A percentile compares a stretch with the other conserved stretches of the same genome.
Conservation (phyloP, 108 stramenopile species). For the Cyclotella distinguenda region DNA sequence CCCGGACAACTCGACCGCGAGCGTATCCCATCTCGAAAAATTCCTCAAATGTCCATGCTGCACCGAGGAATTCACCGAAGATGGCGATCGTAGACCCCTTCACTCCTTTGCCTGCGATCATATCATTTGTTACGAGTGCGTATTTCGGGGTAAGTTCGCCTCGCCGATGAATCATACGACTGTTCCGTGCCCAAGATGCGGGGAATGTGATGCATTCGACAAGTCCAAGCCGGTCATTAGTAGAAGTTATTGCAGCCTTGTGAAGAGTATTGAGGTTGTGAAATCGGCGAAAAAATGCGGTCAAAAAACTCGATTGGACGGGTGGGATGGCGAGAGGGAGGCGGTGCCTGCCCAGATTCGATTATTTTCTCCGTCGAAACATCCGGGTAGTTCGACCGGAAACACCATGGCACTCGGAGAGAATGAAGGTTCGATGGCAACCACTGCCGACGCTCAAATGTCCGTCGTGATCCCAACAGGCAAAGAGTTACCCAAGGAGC, state of each 20-base stretch:
- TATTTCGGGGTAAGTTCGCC: neutral
- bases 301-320: neutral
- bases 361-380: slow-evolving; percentile 11
- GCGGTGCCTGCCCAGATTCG: slow-evolving; percentile 20
- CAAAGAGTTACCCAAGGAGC: slow-evolving; percentile 14
- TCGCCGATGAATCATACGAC: neutral
- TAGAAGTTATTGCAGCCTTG: slow-evolving; percentile 8
- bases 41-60: slow-evolving; percentile 24
- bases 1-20: slow-evolving; percentile 1
- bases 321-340: neutral
- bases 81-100: slow-evolving; percentile 10
- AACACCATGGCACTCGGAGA: neutral
- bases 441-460: neutral
- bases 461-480: neutral
- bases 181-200: slow-evolving; percentile 22
- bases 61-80: slow-evolving; percentile 11
- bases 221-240: slow-evolving; percentile 17
- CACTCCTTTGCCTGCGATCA: slow-evolving; percentile 36
- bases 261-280: slow-evolving; percentile 16
- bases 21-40: neutral
- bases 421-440: neutral
- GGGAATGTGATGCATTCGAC: slow-evolving; percentile 13
- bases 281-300: neutral
- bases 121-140: slow-evolving; percentile 21
- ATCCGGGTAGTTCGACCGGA: neutral